Percentiles rank a stretch among this genome's conserved stretches.
phyloP scores from a whole-genome alignment of 2,329 filamentous ascomycete species.

The Paracorniculantispora psalliotae region DNA sequence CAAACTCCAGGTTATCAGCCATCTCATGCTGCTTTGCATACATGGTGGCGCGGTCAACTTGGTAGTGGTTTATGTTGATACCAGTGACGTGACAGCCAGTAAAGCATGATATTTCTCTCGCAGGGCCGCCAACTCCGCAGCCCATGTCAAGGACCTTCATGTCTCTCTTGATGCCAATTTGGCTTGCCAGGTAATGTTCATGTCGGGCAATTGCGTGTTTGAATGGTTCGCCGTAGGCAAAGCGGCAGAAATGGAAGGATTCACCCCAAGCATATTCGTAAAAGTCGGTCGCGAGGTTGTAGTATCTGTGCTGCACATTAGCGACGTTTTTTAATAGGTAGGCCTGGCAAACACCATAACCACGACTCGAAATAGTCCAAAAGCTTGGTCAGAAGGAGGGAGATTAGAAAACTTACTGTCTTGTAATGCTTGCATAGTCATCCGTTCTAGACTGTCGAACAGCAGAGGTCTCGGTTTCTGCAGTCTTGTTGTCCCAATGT shows the following conservation, averaged over 20 bases:
- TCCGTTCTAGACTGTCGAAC: slow-evolving; percentile 61
- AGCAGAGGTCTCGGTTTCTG: slow-evolving; percentile 69
- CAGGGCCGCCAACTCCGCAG: slow-evolving; percentile 91
- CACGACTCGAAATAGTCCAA: too few species aligned
- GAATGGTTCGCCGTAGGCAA: slow-evolving; percentile 78
- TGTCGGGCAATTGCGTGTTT: slow-evolving; percentile 85
- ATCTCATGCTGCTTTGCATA: slow-evolving; percentile 79
- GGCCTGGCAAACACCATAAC: too few species aligned
- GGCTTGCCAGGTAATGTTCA: slow-evolving; percentile 88
- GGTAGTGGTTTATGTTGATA: slow-evolving; percentile 97
- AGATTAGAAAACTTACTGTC: slow-evolving; percentile 59
- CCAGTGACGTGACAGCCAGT: slow-evolving; percentile 79
- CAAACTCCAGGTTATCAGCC: slow-evolving; percentile 68
- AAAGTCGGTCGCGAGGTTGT: slow-evolving; percentile 84
- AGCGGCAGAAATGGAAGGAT: slow-evolving; percentile 94
- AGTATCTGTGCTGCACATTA: slow-evolving; percentile 57
- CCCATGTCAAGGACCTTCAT: slow-evolving; percentile 93
- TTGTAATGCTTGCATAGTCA: slow-evolving; percentile 83
- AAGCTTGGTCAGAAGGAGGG: not conserved
- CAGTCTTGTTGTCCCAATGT: slow-evolving; percentile 80
- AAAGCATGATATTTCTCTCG: slow-evolving; percentile 90
- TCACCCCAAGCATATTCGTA: slow-evolving; percentile 95
- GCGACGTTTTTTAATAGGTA: not conserved
- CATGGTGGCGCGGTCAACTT: slow-evolving; percentile 78
- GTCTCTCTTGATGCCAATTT: slow-evolving; percentile 72